Evolutionary conservation across 2,329 filamentous ascomycete species (phyloP).

Genomic region (Pseudonectria foliicola): DNA sequence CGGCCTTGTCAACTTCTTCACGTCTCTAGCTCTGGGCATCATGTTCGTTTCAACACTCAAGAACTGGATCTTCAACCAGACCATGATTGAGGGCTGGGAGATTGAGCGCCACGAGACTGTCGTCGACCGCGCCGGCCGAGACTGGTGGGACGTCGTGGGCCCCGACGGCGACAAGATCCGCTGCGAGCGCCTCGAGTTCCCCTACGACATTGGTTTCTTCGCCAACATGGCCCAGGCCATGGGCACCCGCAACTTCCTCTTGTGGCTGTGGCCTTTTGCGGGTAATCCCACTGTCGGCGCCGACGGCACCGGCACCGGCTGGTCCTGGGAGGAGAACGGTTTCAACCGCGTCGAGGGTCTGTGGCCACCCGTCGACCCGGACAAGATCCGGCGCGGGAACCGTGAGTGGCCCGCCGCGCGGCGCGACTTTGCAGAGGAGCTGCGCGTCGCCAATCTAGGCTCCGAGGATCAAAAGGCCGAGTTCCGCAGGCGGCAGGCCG

Average conservation of each 20-base stretch:
- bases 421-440: slow-evolving; percentile 27
- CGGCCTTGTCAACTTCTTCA: slow-evolving; percentile 48
- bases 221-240: slow-evolving; percentile 68
- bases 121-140: slow-evolving; percentile 39
- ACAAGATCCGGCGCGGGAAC: slow-evolving; percentile 43
- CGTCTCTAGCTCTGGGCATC: slow-evolving; percentile 55
- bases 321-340: slow-evolving; percentile 68
- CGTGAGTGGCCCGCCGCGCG: slow-evolving; percentile 33
- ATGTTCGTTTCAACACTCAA: slow-evolving; percentile 57
- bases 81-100: slow-evolving; percentile 78
- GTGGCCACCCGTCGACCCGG: slow-evolving; percentile 59
- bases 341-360: slow-evolving; percentile 58
- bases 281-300: slow-evolving; percentile 38
- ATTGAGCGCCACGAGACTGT: slow-evolving; percentile 55
- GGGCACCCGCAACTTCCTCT: slow-evolving; percentile 57
- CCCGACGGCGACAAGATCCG: slow-evolving; percentile 35
- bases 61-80: slow-evolving; percentile 61
- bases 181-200: slow-evolving; percentile 65
- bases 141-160: slow-evolving; percentile 35
- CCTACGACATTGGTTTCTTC: slow-evolving; percentile 73
- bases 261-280: slow-evolving; percentile 65
- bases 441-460: slow-evolving; percentile 28
- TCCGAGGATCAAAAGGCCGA: slow-evolving; percentile 41
- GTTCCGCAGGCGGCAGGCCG: slow-evolving; percentile 43
- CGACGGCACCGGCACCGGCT: slow-evolving; percentile 36